Evolutionary conservation across 2,329 filamentous ascomycete genomes (phyloP).

Genomic region (Claviceps sp.): DNA sequence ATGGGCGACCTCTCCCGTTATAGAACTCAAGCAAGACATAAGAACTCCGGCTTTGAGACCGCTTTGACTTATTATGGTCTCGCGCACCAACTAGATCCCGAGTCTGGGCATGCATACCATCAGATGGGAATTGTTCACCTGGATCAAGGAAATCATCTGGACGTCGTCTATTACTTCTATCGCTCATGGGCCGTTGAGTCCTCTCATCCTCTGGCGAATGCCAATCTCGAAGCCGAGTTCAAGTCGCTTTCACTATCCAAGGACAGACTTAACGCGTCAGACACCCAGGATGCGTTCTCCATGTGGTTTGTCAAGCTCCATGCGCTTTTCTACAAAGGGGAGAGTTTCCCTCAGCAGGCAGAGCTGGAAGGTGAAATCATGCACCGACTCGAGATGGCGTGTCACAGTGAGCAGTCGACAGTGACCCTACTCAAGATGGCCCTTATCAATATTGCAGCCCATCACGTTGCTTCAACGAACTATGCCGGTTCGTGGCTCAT

Average conservation of each 20-base stretch:
- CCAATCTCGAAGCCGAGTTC: slow-evolving; percentile 72
- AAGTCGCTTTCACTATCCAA: slow-evolving; percentile 33
- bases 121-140: slow-evolving; percentile 80
- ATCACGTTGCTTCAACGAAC: slow-evolving; percentile 46
- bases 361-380: slow-evolving; percentile 81
- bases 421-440: slow-evolving; percentile 63
- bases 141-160: slow-evolving; percentile 64
- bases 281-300: slow-evolving; percentile 50
- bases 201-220: slow-evolving; percentile 59
- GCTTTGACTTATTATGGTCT: slow-evolving; percentile 77
- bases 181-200: slow-evolving; percentile 62
- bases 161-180: slow-evolving; percentile 82
- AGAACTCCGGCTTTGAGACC: slow-evolving; percentile 62
- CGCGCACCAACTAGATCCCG: slow-evolving; percentile 64
- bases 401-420: slow-evolving; percentile 55
- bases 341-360: slow-evolving; percentile 58
- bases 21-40: slow-evolving; percentile 58
- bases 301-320: slow-evolving; percentile 81
- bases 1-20: slow-evolving; percentile 87
- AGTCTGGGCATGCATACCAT: slow-evolving; percentile 72
- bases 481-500: slow-evolving; percentile 19
- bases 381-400: slow-evolving; percentile 57
- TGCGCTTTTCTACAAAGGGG: slow-evolving; percentile 67
- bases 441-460: slow-evolving; percentile 75
- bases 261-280: slow-evolving; percentile 26